Evolutionary conservation across 2,329 filamentous ascomycete genomes (phyloP).

Genomic region (Sclerotinia trifoliorum): DNA sequence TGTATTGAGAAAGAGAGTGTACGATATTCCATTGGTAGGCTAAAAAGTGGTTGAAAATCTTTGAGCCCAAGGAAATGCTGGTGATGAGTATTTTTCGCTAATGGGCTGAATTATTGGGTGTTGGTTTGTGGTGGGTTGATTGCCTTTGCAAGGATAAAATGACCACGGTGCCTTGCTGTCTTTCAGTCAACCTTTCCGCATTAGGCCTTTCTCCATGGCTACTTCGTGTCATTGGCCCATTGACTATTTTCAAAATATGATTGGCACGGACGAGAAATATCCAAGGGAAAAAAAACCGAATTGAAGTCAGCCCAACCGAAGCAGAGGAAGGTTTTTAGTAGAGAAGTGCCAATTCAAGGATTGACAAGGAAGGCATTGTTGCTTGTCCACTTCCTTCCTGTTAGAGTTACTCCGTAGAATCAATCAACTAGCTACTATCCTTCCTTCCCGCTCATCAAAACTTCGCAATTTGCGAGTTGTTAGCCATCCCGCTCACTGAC

Average conservation of each 20-base stretch:
- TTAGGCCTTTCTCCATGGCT: neutral
- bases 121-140: neutral
- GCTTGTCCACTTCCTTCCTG: no score
- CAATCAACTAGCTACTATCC: neutral
- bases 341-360: neutral
- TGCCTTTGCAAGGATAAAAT: constrained; percentile 3
- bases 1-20: constrained; percentile 5
- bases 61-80: neutral
- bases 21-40: constrained; percentile 3
- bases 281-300: neutral
- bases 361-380: neutral
- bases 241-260: neutral
- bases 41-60: constrained; percentile 11
- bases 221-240: neutral
- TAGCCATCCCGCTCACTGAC: neutral
- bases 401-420: no score
- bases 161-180: neutral
- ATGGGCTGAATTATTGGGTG: constrained; percentile 3
- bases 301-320: neutral
- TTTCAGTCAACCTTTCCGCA: neutral
- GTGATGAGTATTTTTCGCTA: neutral
- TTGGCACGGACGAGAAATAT: neutral
- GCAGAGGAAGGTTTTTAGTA: neutral
- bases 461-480: neutral
- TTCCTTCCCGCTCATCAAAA: neutral